A percentile compares a stretch with the other conserved stretches of the same genome.
These are phyloP conservation scores for Penicillium antarcticum DNA, from an alignment of 495 filamentous ascomycete species.

Conservation along the genomic window DNA sequence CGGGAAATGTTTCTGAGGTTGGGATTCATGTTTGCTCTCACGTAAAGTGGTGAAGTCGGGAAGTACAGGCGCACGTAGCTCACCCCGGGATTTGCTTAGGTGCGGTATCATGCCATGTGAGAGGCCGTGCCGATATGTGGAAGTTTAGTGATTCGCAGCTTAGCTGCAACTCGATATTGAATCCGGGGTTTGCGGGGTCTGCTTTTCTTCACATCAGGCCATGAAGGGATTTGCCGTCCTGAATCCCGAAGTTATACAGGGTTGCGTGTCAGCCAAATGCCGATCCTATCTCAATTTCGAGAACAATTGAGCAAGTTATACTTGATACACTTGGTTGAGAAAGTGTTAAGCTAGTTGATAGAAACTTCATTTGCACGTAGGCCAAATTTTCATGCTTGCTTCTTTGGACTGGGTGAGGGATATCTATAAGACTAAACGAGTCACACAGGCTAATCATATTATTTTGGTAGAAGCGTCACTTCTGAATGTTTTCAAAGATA, in stretches of 20 bases:
- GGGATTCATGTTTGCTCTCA: neutral
- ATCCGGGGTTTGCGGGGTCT: constrained; percentile 2
- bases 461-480: no score
- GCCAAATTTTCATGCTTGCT: no score
- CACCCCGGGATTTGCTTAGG: neutral
- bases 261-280: neutral
- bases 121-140: neutral
- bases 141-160: neutral
- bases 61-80: neutral
- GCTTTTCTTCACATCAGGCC: neutral
- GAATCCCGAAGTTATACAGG: neutral
- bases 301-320: neutral
- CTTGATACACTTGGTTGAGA: no score
- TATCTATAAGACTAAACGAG: no score
- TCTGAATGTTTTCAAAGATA: no score
- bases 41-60: neutral
- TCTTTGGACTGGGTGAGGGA: no score
- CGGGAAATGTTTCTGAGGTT: neutral
- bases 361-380: no score
- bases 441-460: no score
- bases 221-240: neutral
- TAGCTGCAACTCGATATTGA: neutral
- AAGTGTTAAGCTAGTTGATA: no score
- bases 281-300: neutral
- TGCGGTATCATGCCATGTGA: neutral